Evolutionary conservation across 805 yeast genomes (phyloP), one percentile per base, ranked within the genome.

Genomic region (Barnettozyma populi): DNA sequence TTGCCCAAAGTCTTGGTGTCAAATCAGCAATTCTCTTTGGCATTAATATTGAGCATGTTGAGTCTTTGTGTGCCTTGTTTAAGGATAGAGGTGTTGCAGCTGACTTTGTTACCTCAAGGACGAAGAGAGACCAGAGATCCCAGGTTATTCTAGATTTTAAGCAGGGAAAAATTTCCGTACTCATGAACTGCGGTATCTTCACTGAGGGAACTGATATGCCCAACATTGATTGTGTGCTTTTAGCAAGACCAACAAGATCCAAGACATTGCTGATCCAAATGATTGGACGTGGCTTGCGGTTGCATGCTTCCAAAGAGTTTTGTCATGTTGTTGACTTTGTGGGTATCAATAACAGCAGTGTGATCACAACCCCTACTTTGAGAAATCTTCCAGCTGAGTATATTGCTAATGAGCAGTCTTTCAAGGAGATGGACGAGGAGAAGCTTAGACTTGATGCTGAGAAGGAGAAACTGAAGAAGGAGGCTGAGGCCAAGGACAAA

Each of bases 121-220:
- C 96, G 1, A 70, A 70, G 5, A 65, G 68, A 18, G 59, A 61
- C 6, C 80, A 75, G 36, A 69, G 97, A 36, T 73, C 67, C 14
- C 57, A 63, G 2, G 70, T 80, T 0, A 65, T 90, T 2, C 64
- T 68, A 6, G 82, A 76, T 32, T 92, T 90, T 60, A 75, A 72
- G 51, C 55, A 66, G 0, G 90, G 94, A 0, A 60, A 73, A 14
- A 71, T 87, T 18, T 79, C 83, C 5, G 95, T 92, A 0, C 65
- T 90, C 27, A 75, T 94, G 68, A 92, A 92, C 60, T 94, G 96
- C 62, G 88, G 86, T 16, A 87, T 90, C 6, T 84, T 92, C 56
- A 90, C 96, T 0, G 98, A 90, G 63, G 98, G 98, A 0, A 89
- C 97, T 0, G 97, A 90, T 66, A 82, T 92, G 18, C 97, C 97